Percentiles rank a stretch among this genome's conserved stretches.
Conservation (phyloP, 768 basidiomycete genomes). For the Gymnopilus junonius region DNA sequence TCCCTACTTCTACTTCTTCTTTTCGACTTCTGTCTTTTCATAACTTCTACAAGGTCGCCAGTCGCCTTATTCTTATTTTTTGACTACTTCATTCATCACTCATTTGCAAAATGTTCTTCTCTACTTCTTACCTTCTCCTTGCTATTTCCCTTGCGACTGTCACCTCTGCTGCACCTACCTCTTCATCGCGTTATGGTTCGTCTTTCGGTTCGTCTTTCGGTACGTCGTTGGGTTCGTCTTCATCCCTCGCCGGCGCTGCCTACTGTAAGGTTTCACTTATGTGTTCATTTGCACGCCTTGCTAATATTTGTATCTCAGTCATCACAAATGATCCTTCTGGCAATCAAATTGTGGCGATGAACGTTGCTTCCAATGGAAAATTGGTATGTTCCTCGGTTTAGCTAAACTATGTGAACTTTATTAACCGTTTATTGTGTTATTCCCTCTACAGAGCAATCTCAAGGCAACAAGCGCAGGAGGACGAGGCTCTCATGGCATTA, state of each 20-base stretch:
- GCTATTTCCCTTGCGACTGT: neutral
- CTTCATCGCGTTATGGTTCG: neutral
- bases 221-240: neutral
- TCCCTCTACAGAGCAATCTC: constrained; percentile 31
- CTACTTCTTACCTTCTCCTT: neutral
- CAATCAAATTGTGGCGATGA: constrained; percentile 47
- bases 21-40: neutral
- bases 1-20: neutral
- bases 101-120: neutral
- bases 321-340: constrained; percentile 52
- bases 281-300: neutral
- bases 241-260: constrained; percentile 30
- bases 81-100: neutral
- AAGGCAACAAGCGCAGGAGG: constrained; percentile 36
- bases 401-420: neutral
- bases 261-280: constrained; percentile 25
- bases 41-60: neutral
- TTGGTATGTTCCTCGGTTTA: constrained; percentile 35
- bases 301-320: constrained; percentile 33
- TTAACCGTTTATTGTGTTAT: neutral
- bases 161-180: neutral
- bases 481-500: constrained; percentile 38
- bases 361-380: constrained; percentile 46
- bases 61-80: neutral
- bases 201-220: neutral